Percentiles rank a stretch among this genome's conserved stretches.
These are phyloP conservation scores for Physcia stellaris DNA, from an alignment of 495 filamentous ascomycete species.

Conservation along the genomic window DNA sequence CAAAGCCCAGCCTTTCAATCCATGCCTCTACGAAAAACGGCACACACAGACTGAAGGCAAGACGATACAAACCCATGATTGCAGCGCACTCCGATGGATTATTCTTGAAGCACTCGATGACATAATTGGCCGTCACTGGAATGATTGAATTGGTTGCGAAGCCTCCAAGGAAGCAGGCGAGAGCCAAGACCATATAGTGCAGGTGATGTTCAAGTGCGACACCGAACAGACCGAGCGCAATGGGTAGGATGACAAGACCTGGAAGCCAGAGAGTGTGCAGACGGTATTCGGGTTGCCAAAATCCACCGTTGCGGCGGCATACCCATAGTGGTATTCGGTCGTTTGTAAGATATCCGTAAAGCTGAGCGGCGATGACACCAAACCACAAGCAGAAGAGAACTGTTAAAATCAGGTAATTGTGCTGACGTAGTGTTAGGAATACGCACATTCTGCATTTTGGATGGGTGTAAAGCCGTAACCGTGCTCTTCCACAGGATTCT, in stretches of 20 bases:
- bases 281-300: conserved; percentile 39
- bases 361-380: conserved; percentile 26
- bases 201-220: conserved; percentile 32
- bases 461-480: conserved; percentile 27
- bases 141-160: conserved; percentile 26
- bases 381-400: no score
- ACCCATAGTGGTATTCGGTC: conserved; percentile 32
- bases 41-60: conserved; percentile 29
- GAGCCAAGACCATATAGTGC: conserved; percentile 33
- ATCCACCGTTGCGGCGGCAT: conserved; percentile 23
- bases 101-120: conserved; percentile 31
- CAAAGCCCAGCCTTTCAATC: conserved; percentile 28
- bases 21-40: conserved; percentile 36
- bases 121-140: conserved; percentile 35
- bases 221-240: conserved; percentile 35
- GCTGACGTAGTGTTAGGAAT: no score
- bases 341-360: conserved; percentile 30
- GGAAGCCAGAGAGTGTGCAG: conserved; percentile 34
- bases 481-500: conserved; percentile 19
- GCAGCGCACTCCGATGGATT: conserved; percentile 29
- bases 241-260: conserved; percentile 28
- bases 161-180: conserved; percentile 30
- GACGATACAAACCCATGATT: conserved; percentile 27
- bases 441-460: conserved; percentile 27
- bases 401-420: no score